Evolutionary conservation across 2,329 filamentous ascomycete genomes (phyloP), one percentile per base, ranked within the genome.

Genomic region (Metarhizium robertsii): DNA sequence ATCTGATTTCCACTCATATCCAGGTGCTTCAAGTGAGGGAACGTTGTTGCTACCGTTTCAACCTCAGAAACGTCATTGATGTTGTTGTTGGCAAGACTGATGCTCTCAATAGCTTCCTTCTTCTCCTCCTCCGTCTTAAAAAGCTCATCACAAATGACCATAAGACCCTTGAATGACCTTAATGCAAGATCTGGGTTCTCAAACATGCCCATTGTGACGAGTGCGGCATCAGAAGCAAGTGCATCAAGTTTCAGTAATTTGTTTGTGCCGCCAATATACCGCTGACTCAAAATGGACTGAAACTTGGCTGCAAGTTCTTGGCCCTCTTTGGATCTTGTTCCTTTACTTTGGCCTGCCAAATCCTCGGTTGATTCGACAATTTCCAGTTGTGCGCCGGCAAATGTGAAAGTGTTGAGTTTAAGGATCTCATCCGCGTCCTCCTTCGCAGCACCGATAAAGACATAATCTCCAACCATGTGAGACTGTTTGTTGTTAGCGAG

Each of bases 151-250:
- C 89, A 91, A 50, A 96, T 85, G 57, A 83, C 84, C 88, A 97
- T 95, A 59, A 97, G 78, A 1, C 89, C 92, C 53, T 88, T 89
- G 73, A 97, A 96, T 59, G 96, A 88, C 69, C 96, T 99, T 60
- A 87, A 81, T 49, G 88, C 84, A 1, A 85, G 85, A 3, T 86
- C 83, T 57, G 80, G 81, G 57, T 76, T 83, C 59, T 84, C 80
- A 67, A 95, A 91, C 64, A 92, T 87, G 42, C 88, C 88, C 70
- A 91, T 84, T 46, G 80, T 77, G 54, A 84, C 76, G 4, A 97
- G 79, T 56, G 85, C 81, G 2, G 83, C 73, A 64, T 97, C 92
- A 50, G 80, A 75, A 36, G 81, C 85, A 10, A 97, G 81, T 1
- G 80, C 77, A n/a, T 90, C 91, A 10, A 99, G 81, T 66, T 95